Conservation (phyloP, 192 early-diverging fungal genomes). For the Rhizoclosmatium globosum region DNA sequence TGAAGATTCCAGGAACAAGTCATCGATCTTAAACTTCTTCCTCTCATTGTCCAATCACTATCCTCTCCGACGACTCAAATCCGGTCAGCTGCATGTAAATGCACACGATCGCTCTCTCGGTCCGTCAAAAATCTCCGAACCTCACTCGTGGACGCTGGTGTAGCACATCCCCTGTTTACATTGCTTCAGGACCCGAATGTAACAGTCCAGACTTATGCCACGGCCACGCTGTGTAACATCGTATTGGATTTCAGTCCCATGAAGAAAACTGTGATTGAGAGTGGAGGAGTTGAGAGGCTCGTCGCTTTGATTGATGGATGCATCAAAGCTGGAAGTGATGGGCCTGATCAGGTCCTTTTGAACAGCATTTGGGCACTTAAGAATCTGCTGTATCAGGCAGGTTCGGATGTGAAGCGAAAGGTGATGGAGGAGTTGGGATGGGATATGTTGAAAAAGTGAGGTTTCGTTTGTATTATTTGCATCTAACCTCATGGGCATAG, state of each 20-base stretch:
- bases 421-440: slow-evolving; percentile 77
- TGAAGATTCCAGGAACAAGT: slow-evolving; percentile 79
- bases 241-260: slow-evolving; percentile 87
- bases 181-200: slow-evolving; percentile 68
- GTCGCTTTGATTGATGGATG: slow-evolving; percentile 39
- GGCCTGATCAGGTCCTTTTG: slow-evolving; percentile 60
- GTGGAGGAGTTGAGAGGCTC: slow-evolving; percentile 74
- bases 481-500: slow-evolving; percentile 29
- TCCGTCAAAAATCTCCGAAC: slow-evolving; percentile 81
- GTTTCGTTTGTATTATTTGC: background rate
- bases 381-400: slow-evolving; percentile 77
- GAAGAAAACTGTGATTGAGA: slow-evolving; percentile 75
- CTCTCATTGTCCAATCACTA: slow-evolving; percentile 73
- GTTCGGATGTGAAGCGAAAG: slow-evolving; percentile 67
- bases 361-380: slow-evolving; percentile 86
- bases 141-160: slow-evolving; percentile 77
- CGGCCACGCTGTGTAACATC: slow-evolving; percentile 85
- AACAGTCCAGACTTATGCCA: slow-evolving; percentile 72
- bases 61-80: slow-evolving; percentile 62
- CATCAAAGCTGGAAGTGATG: background rate
- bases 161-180: slow-evolving; percentile 73
- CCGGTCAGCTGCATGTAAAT: slow-evolving; percentile 81
- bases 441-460: slow-evolving; percentile 56
- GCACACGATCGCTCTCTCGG: slow-evolving; percentile 78
- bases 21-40: slow-evolving; percentile 79